Base-by-base conservation (phyloP, 2,329 filamentous ascomycete genomes). In the Hymenoscyphus scutula region DNA sequence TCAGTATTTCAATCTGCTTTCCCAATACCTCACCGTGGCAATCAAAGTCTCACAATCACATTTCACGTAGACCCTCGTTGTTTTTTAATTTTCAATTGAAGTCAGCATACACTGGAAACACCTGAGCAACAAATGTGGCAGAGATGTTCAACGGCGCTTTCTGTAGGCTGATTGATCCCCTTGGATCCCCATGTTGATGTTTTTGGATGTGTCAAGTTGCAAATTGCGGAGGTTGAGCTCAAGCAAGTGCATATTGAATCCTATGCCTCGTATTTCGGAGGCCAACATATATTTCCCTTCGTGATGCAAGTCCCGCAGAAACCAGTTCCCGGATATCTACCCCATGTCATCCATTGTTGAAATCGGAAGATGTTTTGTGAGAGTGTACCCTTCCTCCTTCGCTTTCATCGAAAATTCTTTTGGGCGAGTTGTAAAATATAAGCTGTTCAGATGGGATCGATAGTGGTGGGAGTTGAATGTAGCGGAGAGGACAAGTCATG, bases 211-310 rank as follows among this genome's bases (percentile, higher is more conserved):
- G 41, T 48, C 6, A 23, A 23, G 8, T 19, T n/a, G 41, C 41
- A 48, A 48, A 23, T 48, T 48, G 41, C 41, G 17, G 41, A 48
- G 41, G 41, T 48, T 48, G n/a, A 48, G 19, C 41, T 48, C 41
- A 23, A 8, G 7, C 41, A 48, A 48, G 1, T 41, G n/a, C 38
- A 41, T 41, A 19, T 19, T 41, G 38, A 19, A 5, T 41, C 3
- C 41, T 48, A 7, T n/a, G 23, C 8, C n/a, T 23, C 41, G 5
- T 48, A 19, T 23, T 19, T 19, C 19, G 11, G 41, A 48, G 19
- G 41, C 41, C 23, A 7, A 7, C 15, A 48, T 23, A 48, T 19
- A 3, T 48, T 23, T 48, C 41, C 41, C 41, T 19, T 19, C 23
- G n/a, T 48, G n/a, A 19, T 48, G 5, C 23, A 48, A 48, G 19